Conservation (phyloP, 768 basidiomycete species). For the Boletus fagicola region DNA sequence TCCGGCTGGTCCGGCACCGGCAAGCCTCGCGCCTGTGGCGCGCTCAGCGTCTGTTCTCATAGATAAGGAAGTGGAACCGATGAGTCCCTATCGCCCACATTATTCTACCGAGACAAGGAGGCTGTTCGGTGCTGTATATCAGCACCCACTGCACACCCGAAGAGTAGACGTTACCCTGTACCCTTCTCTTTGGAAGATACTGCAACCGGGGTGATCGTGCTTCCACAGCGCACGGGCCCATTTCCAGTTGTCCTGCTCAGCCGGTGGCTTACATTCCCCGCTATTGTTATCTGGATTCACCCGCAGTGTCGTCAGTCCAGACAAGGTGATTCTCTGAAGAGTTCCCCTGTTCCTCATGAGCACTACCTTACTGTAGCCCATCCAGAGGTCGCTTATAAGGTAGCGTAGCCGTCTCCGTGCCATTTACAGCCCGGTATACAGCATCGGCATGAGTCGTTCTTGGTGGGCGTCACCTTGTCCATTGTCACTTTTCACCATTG, state of each 20-base stretch:
- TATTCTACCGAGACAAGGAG: not conserved
- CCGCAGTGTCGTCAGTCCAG: too few relatives aligned
- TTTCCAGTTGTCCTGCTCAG: not conserved
- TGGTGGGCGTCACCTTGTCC: not conserved
- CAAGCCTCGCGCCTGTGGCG: not conserved
- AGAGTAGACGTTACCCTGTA: not conserved
- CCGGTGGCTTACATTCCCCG: not conserved
- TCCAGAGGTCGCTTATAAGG: not conserved
- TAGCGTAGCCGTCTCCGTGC: not conserved
- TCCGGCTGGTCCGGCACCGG: not conserved
- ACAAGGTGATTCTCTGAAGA: not conserved
- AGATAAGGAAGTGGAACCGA: not conserved
- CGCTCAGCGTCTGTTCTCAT: slow-evolving; percentile 1
- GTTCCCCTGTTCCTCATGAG: not conserved
- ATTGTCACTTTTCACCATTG: too few relatives aligned
- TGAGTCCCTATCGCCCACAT: not conserved
- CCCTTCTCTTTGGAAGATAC: not conserved
- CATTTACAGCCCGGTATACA: not conserved
- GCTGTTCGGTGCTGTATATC: slow-evolving; percentile 1
- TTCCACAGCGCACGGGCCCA: not conserved
- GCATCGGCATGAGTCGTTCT: not conserved
- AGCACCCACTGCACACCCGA: not conserved
- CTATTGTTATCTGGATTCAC: not conserved
- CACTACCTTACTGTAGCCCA: not conserved
- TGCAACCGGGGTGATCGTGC: not conserved